These are phyloP conservation scores for Lasiodiplodia sp. DNA, from an alignment of 2,329 filamentous ascomycete genomes.

Conservation along the genomic window DNA sequence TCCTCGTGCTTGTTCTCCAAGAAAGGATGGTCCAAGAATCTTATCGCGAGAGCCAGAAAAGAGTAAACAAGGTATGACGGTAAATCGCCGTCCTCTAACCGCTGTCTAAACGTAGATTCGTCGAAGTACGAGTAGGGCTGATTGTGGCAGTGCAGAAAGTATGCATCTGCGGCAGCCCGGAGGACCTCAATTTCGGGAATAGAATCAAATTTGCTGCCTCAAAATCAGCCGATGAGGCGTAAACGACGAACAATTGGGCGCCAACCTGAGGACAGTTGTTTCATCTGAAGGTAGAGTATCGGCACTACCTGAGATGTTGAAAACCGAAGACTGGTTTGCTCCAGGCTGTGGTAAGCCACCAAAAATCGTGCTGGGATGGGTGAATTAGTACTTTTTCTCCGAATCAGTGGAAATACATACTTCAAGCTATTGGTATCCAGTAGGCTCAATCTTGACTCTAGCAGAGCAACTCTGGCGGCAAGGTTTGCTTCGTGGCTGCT, in stretches of 20 bases:
- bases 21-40: conserved; percentile 41
- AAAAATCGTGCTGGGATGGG: not conserved
- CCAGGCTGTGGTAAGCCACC: not conserved
- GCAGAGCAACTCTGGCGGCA: conserved; percentile 9
- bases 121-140: conserved; percentile 51
- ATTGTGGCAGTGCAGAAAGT: conserved; percentile 47
- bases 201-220: not conserved
- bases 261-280: not conserved
- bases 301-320: not conserved
- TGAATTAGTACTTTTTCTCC: not conserved
- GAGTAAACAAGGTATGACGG: conserved; percentile 44
- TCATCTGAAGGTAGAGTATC: not conserved
- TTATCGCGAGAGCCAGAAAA: conserved; percentile 42
- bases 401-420: not conserved
- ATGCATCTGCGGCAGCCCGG: conserved; percentile 35
- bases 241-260: not conserved
- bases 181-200: not conserved
- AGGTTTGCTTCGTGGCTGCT: not conserved
- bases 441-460: conserved; percentile 1
- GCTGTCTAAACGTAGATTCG: conserved; percentile 43
- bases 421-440: not conserved
- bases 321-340: not conserved
- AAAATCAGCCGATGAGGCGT: not conserved
- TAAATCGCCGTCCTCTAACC: conserved; percentile 36
- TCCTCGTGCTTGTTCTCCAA: conserved; percentile 38